Evolutionary conservation across 441 rosid genomes (phyloP), one percentile per base, ranked within the genome.

Genomic region (Croton setiger): DNA sequence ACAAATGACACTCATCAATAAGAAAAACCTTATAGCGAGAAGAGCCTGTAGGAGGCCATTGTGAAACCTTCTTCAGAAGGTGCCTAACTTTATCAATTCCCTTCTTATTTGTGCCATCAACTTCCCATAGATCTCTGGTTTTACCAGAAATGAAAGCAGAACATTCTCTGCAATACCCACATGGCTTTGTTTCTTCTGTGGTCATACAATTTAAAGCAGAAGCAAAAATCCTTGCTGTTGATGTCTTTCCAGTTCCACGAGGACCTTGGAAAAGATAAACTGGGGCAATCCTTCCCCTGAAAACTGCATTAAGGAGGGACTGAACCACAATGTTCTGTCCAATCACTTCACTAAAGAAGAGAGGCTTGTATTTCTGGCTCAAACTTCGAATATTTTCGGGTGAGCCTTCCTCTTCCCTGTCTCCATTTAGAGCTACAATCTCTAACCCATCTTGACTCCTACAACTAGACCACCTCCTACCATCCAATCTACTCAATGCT

Each of bases 261-360:
- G 98, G 97, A 54, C 99, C 99, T 62, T 92, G 99, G 75, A 95
- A 95, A 67, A 95, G 91, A 85, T 95, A 95, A 67, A 92, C 86
- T 47, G 95, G 96, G 64, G 98, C 96, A 56, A 95, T 86, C 84
- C 93, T 90, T 73, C 88, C 87, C 78, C 90, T 85, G 55, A 84
- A 80, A 53, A 89, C 78, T 62, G 99, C 91, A 80, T 81, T 95
- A 64, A 65, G 75, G 64, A 95, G 86, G 14, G 99, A 90, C 4
- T 95, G 98, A 76, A 88, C 97, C 74, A 86, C 97, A 72, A 89
- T 85, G 76, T 72, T 92, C 82, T 95, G 99, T 64, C 99, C 99
- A 73, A 92, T 86, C 80, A 95, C 68, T 80, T 92, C 96, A 80
- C 82, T 82, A 56, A 95, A 92, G 79, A 85, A 89, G 78, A 88